Evolutionary conservation across 2,329 filamentous ascomycete genomes (phyloP).

Genomic region (Ceratocystis lukuohia): DNA sequence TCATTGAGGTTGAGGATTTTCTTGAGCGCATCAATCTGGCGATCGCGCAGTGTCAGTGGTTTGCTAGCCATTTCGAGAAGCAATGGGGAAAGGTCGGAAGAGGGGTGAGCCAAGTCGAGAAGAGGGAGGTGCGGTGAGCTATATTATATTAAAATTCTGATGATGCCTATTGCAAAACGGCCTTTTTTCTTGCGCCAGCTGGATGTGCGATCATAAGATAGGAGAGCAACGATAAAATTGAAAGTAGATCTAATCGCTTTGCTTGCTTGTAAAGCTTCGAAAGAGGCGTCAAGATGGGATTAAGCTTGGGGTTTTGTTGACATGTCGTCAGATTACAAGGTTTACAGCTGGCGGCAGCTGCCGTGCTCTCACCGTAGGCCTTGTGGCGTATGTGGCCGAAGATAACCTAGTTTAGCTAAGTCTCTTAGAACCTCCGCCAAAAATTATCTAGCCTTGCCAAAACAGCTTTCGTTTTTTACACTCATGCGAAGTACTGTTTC

Average conservation of each 20-base stretch:
- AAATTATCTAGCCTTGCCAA: too few relatives aligned
- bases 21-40: conserved; percentile 52
- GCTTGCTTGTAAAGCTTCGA: not conserved
- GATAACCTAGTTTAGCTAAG: not conserved
- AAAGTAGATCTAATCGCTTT: not conserved
- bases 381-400: not conserved
- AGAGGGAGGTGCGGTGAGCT: not conserved
- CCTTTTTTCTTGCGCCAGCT: too few relatives aligned
- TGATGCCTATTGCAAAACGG: too few relatives aligned
- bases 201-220: too few relatives aligned
- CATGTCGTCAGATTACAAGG: not conserved
- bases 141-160: too few relatives aligned
- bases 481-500: too few relatives aligned
- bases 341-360: not conserved
- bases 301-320: not conserved
- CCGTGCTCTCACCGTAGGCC: not conserved
- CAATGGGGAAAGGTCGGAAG: not conserved
- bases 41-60: conserved; percentile 15
- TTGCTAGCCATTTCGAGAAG: conserved; percentile 5
- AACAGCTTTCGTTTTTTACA: too few relatives aligned
- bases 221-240: not conserved
- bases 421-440: not conserved
- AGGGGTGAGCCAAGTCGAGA: not conserved
- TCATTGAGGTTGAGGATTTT: conserved; percentile 94
- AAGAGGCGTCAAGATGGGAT: not conserved